These are phyloP conservation scores for Penicillium cosmopolitanum DNA, from an alignment of 495 filamentous ascomycete species.

Conservation along the genomic window DNA sequence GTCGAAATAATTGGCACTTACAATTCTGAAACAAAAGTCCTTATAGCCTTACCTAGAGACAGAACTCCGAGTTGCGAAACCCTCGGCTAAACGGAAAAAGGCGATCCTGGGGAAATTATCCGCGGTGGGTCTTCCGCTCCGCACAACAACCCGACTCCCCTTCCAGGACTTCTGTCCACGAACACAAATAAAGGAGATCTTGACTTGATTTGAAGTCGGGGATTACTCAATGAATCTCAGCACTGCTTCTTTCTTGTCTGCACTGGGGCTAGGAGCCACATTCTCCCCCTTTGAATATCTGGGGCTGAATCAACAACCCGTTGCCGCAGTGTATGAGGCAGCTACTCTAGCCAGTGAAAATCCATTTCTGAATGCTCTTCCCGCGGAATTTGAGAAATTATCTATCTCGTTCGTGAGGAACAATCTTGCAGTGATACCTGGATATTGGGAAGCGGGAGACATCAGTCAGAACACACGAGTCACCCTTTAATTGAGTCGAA, in stretches of 20 bases:
- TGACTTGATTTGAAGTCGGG: too few relatives aligned
- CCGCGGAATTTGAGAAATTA: slow-evolving; percentile 10
- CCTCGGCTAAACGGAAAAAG: slow-evolving; percentile 1
- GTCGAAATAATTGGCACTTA: too few relatives aligned
- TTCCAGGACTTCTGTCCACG: too few relatives aligned
- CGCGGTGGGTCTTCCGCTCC: background rate
- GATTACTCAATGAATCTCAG: slow-evolving; percentile 11
- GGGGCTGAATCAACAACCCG: slow-evolving; percentile 9
- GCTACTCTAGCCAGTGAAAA: background rate
- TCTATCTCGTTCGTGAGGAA: slow-evolving; percentile 16
- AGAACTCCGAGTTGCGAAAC: too few relatives aligned
- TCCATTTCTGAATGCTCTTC: slow-evolving; percentile 4
- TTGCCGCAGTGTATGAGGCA: background rate
- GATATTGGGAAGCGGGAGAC: slow-evolving; percentile 13
- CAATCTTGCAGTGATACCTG: slow-evolving; percentile 19
- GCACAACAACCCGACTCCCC: background rate
- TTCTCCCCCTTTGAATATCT: slow-evolving; percentile 11
- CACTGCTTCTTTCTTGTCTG: slow-evolving; percentile 7
- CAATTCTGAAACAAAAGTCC: too few relatives aligned
- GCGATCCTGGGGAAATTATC: background rate
- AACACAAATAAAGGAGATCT: too few relatives aligned
- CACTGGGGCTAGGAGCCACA: slow-evolving; percentile 4
- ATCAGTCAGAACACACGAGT: slow-evolving; percentile 8
- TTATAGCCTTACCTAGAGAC: too few relatives aligned
- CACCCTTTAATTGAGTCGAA: background rate